These are phyloP conservation scores for Bacidia gigantensis DNA, from an alignment of 495 filamentous ascomycete genomes.

Conservation along the genomic window DNA sequence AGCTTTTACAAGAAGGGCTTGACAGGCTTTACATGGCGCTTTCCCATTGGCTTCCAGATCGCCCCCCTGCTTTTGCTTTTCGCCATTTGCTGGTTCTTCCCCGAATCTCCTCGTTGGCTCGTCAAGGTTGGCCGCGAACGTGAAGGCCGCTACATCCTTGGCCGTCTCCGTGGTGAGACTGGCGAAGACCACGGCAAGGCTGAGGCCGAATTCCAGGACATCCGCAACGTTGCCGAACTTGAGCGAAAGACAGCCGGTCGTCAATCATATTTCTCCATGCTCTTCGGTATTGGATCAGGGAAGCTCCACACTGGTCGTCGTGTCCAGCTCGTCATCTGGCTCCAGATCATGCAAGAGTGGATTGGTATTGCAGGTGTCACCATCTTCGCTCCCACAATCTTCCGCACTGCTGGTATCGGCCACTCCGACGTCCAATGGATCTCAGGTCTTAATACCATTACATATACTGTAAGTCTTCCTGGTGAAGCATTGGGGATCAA, in stretches of 20 bases:
- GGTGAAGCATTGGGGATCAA: no score
- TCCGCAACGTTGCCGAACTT: conserved; percentile 41
- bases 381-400: conserved; percentile 53
- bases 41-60: conserved; percentile 57
- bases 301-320: conserved; percentile 50
- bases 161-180: conserved; percentile 40
- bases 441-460: conserved; percentile 53
- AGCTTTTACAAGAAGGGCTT: conserved; percentile 41
- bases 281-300: conserved; percentile 46
- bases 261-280: conserved; percentile 46
- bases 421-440: conserved; percentile 52
- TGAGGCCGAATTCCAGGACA: conserved; percentile 49
- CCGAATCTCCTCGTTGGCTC: conserved; percentile 48
- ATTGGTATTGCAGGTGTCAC: conserved; percentile 60
- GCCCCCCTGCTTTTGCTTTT: conserved; percentile 39
- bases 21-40: conserved; percentile 47
- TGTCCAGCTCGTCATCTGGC: conserved; percentile 55
- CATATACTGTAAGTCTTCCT: conserved; percentile 37
- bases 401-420: conserved; percentile 50
- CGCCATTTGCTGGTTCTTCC: conserved; percentile 34
- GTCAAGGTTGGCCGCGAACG: conserved; percentile 37
- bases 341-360: conserved; percentile 61
- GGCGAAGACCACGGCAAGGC: conserved; percentile 37
- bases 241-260: conserved; percentile 37
- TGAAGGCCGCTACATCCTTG: conserved; percentile 41